Evolutionary conservation across 768 basidiomycete genomes (phyloP).

Genomic region (Lactarius pseudohatsudake): DNA sequence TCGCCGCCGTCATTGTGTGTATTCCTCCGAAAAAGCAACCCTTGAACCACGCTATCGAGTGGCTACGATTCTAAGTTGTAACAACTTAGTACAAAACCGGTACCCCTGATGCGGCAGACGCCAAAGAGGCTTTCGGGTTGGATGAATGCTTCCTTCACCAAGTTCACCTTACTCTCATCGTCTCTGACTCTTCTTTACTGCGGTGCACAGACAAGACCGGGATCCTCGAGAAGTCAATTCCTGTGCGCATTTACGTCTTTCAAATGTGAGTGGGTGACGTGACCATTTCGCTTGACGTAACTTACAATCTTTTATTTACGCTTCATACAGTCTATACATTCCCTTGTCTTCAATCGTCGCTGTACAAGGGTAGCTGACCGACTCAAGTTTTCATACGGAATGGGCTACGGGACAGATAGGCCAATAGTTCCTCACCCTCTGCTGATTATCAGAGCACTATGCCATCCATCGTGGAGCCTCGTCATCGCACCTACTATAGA

Average conservation of each 20-base stretch:
- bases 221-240: background rate
- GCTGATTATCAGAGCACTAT: background rate
- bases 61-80: background rate
- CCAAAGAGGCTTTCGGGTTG: too few species aligned
- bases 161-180: background rate
- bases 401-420: background rate
- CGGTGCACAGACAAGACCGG: too few species aligned
- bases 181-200: too few species aligned
- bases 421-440: background rate
- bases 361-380: background rate
- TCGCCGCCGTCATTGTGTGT: background rate
- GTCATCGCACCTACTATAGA: background rate
- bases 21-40: background rate
- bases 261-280: too few species aligned
- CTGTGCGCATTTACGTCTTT: background rate
- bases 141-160: too few species aligned
- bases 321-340: too few species aligned
- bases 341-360: background rate
- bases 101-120: too few species aligned
- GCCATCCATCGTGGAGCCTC: too few species aligned
- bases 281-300: background rate
- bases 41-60: background rate
- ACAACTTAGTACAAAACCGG: too few species aligned
- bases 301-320: background rate
- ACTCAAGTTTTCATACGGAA: background rate